Conservation (phyloP, 2,329 filamentous ascomycete genomes). For the Gnomoniopsis smithogilvyi region DNA sequence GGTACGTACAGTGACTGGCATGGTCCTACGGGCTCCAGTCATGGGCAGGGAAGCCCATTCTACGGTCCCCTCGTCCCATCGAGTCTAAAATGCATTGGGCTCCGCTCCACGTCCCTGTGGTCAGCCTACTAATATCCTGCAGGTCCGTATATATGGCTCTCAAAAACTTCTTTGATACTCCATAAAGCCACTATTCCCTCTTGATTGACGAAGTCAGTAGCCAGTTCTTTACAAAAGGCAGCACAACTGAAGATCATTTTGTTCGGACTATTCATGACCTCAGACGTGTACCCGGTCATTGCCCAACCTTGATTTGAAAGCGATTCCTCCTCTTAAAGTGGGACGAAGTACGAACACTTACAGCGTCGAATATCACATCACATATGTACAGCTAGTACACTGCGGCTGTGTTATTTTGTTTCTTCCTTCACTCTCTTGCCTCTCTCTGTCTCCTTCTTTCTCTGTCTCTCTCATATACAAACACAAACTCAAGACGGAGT, state of each 20-base stretch:
- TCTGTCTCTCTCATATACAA: too few species aligned
- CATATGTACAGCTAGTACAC: not conserved
- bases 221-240: too few species aligned
- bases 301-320: too few species aligned
- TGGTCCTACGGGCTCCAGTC: not conserved
- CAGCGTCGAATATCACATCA: not conserved
- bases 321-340: too few species aligned
- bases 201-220: too few species aligned
- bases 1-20: not conserved
- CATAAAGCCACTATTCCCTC: too few species aligned
- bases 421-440: not conserved
- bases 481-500: too few species aligned
- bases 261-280: too few species aligned
- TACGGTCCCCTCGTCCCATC: not conserved
- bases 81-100: not conserved
- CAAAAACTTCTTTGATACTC: not conserved
- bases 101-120: not conserved
- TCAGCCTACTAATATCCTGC: not conserved
- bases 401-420: not conserved
- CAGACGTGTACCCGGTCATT: too few species aligned
- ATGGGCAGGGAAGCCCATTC: not conserved
- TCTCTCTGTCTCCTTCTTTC: not conserved
- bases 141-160: not conserved
- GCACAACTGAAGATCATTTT: too few species aligned
- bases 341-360: not conserved